Evolutionary conservation across 2,329 filamentous ascomycete species (phyloP), one percentile per base, ranked within the genome.

Genomic region (Ophiocordyceps robertsii): DNA sequence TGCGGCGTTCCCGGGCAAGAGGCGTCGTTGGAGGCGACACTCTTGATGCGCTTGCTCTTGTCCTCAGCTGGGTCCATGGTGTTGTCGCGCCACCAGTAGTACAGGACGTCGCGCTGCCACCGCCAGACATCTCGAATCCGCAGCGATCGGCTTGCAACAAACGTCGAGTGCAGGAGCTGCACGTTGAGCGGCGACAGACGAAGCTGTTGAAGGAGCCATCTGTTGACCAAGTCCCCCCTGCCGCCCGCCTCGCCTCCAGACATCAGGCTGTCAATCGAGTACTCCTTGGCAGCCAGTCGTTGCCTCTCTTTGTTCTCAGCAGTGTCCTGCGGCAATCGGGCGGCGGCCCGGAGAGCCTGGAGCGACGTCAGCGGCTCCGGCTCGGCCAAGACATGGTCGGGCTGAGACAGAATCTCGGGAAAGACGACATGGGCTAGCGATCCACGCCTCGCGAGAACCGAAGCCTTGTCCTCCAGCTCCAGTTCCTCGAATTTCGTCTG

Each of bases 181-280:
- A 59, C 68, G 45, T 70, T 65, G 43, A 73, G 51, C 0, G 68
- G 59, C 3, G 67, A 70, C 13, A 60, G 56, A 31, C 69, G 64
- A 35, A 76, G 59, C 36, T 67, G 65, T 39, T 75, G 68, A 12
- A 75, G 59, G 3, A 76, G 55, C 72, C 73, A 76, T 35, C 68
- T 61, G 47, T 61, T 61, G 49, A 76, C 64, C 43, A 63, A 71
- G 40, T 72, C 65, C 1, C 54, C 56, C 47, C 65, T 68, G 48
- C 63, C 60, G 3, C 60, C 61, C 3, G 52, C 50, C 11, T 59
- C 51, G 3, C 56, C 50, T 3, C 64, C 62, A 21, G 48, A 49
- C 39, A 72, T 52, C 11, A 72, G 59, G 6, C 55, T 61, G 37
- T 66, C 56, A 41, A 74, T 73, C 29, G 59, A 60, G n/a, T 61